These are phyloP conservation scores for Arabidopsis lyrata DNA, from an alignment of 441 rosid species.

Conservation along the genomic window DNA sequence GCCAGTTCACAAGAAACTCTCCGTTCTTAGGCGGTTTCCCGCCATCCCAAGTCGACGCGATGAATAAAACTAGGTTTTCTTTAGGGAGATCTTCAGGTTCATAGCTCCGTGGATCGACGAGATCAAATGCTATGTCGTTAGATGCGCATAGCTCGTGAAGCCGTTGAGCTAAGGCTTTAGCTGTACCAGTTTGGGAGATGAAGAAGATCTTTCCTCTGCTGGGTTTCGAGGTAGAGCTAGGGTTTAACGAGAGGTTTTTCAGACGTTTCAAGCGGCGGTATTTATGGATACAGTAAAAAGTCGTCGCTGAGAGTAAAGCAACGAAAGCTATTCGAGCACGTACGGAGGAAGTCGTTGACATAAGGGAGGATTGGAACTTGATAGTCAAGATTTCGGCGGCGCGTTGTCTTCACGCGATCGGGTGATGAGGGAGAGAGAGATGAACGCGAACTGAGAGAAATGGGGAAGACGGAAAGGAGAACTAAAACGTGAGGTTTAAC, in stretches of 20 bases:
- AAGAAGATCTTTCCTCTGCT: constrained; percentile 70
- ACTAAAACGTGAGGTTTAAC: constrained; percentile 13
- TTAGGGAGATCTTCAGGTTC: constrained; percentile 89
- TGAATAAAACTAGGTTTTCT: constrained; percentile 60
- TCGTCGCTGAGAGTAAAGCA: constrained; percentile 80
- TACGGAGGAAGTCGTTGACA: constrained; percentile 52
- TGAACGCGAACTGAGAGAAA: not conserved
- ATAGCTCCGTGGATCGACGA: constrained; percentile 73
- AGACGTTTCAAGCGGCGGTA: constrained; percentile 70
- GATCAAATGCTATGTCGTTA: constrained; percentile 60
- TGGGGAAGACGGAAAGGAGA: constrained; percentile 12
- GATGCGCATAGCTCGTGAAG: constrained; percentile 53
- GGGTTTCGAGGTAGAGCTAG: constrained; percentile 34
- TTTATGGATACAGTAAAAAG: constrained; percentile 78
- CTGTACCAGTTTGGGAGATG: constrained; percentile 83
- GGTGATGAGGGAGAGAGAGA: not conserved
- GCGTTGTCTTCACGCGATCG: constrained; percentile 36
- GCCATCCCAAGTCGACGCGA: constrained; percentile 89
- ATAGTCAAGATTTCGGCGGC: constrained; percentile 26
- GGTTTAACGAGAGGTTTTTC: constrained; percentile 49
- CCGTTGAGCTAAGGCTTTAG: constrained; percentile 71
- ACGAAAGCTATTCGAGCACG: constrained; percentile 69
- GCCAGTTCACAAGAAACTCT: constrained; percentile 72
- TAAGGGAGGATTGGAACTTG: not conserved
- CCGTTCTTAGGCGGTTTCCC: constrained; percentile 76